Evolutionary conservation across 768 basidiomycete species (phyloP), one percentile per base, ranked within the genome.

Genomic region (Dioszegia crocea): DNA sequence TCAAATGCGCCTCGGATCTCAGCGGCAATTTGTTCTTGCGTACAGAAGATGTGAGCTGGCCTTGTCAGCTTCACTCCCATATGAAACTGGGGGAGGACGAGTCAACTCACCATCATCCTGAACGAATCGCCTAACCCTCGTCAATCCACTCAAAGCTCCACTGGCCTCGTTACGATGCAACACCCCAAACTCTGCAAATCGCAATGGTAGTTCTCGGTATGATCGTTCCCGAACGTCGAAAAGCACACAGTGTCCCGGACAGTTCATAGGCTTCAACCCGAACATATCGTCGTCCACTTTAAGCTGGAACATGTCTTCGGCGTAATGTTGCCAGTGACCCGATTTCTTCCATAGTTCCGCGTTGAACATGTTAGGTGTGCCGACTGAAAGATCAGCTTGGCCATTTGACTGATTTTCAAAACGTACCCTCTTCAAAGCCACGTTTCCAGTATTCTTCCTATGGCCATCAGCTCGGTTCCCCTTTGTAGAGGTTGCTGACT

Each of bases 221-320:
- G 85, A 87, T 62, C 96, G 85, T 76, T 96, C 93, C 58, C 89
- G 83, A 24, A 89, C 88, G 78, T 91, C 94, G 73, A 98, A 99
- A 67, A 99, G 89, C 49, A 98, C 78, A 77, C 89, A 92, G 76
- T 98, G 96, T 4, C 93, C 93, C 0, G 96, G 80, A 65, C 96
- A 98, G 78, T 99, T 99, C 96, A 99, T 99, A 19, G 96, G 96
- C 79, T 98, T 96, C 59, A 98, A 82, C 0, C 83, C 94, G 85
- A 91, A 99, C 72, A 84, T 84, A 79, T 97, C 92, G 80, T 98
- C 97, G 79, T 99, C 96, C 57, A 97, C 79, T 57, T 93, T 88
- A 58, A 98, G 85, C 44, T 82, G 77, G 80, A 98, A 99, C 96
- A 99, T 99, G 79, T 91, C 92, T 54, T 98, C 93, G 76, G 88